These are phyloP conservation scores for Alternaria ethzedia DNA, from an alignment of 2,329 filamentous ascomycete genomes.

Conservation along the genomic window DNA sequence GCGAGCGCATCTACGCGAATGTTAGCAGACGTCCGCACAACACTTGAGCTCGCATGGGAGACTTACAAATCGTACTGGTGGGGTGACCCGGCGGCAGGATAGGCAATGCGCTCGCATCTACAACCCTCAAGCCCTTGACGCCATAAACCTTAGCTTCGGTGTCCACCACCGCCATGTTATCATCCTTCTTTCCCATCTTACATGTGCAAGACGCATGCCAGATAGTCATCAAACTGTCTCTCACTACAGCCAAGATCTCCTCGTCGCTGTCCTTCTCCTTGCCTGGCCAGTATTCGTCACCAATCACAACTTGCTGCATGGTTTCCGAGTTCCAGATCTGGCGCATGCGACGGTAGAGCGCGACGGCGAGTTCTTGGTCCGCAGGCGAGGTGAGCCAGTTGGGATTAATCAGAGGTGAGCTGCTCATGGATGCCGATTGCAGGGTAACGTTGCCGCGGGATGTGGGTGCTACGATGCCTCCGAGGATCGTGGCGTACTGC, in stretches of 20 bases:
- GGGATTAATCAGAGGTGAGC: conserved; percentile 40
- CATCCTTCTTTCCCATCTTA: conserved; percentile 35
- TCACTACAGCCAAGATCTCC: neutral
- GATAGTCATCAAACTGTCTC: conserved; percentile 2
- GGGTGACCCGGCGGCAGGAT: neutral
- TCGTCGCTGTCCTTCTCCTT: neutral
- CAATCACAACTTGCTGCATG: neutral
- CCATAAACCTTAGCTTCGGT: conserved; percentile 39
- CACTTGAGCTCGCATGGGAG: neutral
- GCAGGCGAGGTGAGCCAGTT: conserved; percentile 40
- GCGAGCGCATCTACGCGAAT: neutral
- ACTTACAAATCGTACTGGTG: neutral
- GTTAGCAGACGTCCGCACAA: neutral
- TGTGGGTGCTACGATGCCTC: neutral
- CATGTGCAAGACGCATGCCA: conserved; percentile 35
- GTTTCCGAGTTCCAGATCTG: neutral
- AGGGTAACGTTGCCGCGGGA: conserved; percentile 41
- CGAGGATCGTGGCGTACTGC: neutral
- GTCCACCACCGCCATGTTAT: conserved; percentile 44
- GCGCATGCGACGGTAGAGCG: conserved; percentile 32
- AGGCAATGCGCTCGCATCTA: conserved; percentile 1
- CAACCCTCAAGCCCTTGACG: neutral
- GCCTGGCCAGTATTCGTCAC: neutral
- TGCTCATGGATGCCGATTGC: conserved; percentile 23
- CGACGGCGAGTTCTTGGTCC: conserved; percentile 40